Evolutionary conservation across 306 rosid species (phyloP).

Genomic region (Castanea mollissima): DNA sequence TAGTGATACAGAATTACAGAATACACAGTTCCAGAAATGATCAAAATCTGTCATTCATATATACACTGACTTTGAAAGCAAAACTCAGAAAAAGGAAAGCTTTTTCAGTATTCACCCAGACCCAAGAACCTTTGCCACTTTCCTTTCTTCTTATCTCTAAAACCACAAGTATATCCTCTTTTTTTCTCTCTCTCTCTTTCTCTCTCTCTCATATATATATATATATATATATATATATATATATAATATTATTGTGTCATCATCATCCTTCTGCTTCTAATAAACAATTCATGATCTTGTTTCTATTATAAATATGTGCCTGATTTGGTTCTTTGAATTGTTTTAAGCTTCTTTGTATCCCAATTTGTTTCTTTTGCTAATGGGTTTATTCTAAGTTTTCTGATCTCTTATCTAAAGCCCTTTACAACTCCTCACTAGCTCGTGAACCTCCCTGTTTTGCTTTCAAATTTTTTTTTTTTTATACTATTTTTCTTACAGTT

Average conservation of each 20-base stretch:
- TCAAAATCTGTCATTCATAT: background rate
- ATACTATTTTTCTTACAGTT: background rate
- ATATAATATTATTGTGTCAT: background rate
- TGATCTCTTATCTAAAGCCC: too few relatives aligned
- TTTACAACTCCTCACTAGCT: background rate
- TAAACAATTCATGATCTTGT: background rate
- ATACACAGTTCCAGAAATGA: background rate
- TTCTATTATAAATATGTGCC: background rate
- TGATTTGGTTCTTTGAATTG: background rate
- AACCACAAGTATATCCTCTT: background rate
- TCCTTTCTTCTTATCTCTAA: background rate
- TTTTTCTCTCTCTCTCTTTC: background rate
- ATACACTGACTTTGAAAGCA: background rate
- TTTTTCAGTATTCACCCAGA: background rate
- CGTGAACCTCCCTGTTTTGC: background rate
- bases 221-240: background rate
- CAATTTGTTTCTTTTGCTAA: too few relatives aligned
- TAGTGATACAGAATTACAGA: too few relatives aligned
- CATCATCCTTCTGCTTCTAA: background rate
- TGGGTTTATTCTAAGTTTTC: too few relatives aligned
- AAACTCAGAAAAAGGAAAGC: background rate
- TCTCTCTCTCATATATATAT: background rate
- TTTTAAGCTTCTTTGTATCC: too few relatives aligned
- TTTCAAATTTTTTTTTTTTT: background rate
- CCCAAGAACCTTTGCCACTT: background rate